Evolutionary conservation across 2,329 filamentous ascomycete genomes (phyloP), one percentile per base, ranked within the genome.

Genomic region (Cytospora schulzeri): DNA sequence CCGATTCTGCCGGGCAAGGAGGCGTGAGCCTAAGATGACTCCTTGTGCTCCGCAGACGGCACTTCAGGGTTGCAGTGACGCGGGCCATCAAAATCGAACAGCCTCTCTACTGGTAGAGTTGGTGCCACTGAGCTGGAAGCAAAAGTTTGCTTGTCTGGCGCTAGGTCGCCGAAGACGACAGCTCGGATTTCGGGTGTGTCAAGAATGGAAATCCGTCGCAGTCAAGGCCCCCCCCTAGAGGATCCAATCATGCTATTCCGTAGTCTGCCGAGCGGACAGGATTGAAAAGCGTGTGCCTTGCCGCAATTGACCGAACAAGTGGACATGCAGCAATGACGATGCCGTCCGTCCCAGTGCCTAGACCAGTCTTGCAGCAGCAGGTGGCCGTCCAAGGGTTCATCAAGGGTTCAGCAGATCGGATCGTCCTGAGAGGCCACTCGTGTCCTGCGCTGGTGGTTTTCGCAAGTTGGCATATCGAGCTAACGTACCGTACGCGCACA

Each of bases 1-100:
- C 38, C 41, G 41, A 24, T 56, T 51, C 33, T 62, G 29, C 60
- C 53, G 60, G 60, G 35, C 51, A 53, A 59, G 52, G 62, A 60
- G 50, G 48, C 41, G 53, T 62, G 60, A 35, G 24, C 38, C 54
- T 26, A 53, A 56, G 26, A 38, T n/a, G 28, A 38, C 38, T 19
- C 26, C 41, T 50, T 50, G 60, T 62, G 52, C 60, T 26, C 38
- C 60, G 41, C 60, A 38, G 24, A 56, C 38, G 33, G 35, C 31
- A 51, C 28, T 45, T 48, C 33, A 53, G 29, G 19, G 29, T 55
- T 48, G 60, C 29, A 56, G 41, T 19, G 60, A 52, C 38, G 22
- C 38, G 31, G 48, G 17, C n/a, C 38, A 31, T 52, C 50, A 19
- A 52, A 19, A 29, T n/a, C 12, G 17, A 51, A 24, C 38, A 38